Conservation (phyloP, 495 filamentous ascomycete species). For the Tetracladium setigerum region DNA sequence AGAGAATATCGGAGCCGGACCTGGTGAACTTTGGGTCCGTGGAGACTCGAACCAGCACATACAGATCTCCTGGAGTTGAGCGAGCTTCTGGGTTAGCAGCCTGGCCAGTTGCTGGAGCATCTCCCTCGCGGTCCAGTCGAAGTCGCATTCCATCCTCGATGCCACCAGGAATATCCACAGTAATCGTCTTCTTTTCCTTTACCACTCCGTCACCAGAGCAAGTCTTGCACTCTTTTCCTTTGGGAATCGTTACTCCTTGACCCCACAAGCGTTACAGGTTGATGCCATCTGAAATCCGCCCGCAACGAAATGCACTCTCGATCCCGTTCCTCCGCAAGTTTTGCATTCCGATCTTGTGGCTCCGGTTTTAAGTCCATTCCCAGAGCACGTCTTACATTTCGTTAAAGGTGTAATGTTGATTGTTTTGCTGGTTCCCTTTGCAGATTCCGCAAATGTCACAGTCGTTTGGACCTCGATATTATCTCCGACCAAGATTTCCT, state of each 20-base stretch:
- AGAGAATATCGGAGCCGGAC: conserved; percentile 78
- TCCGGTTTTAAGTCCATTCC: conserved; percentile 78
- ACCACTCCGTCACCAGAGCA: conserved; percentile 76
- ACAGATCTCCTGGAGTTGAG: conserved; percentile 72
- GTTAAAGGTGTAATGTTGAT: conserved; percentile 71
- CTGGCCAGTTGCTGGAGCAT: conserved; percentile 69
- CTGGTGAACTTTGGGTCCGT: conserved; percentile 82
- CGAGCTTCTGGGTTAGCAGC: conserved; percentile 47
- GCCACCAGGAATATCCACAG: conserved; percentile 84
- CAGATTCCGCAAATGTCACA: conserved; percentile 93
- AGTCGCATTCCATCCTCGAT: conserved; percentile 94
- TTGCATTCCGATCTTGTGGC: conserved; percentile 64
- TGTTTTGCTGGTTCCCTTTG: conserved; percentile 74
- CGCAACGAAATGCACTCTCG: conserved; percentile 77
- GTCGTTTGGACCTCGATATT: conserved; percentile 90
- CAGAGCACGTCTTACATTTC: conserved; percentile 72
- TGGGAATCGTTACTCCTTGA: conserved; percentile 60
- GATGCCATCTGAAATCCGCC: conserved; percentile 94
- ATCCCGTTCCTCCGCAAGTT: conserved; percentile 78
- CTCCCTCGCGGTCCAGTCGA: conserved; percentile 73
- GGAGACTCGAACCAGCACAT: conserved; percentile 74
- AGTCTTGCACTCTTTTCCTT: conserved; percentile 66
- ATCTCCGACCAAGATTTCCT: conserved; percentile 71
- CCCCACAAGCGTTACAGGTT: conserved; percentile 80
- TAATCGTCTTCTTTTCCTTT: conserved; percentile 69